These are phyloP conservation scores for Sporopachydermia quercuum DNA, from an alignment of 805 yeast species.

Conservation along the genomic window DNA sequence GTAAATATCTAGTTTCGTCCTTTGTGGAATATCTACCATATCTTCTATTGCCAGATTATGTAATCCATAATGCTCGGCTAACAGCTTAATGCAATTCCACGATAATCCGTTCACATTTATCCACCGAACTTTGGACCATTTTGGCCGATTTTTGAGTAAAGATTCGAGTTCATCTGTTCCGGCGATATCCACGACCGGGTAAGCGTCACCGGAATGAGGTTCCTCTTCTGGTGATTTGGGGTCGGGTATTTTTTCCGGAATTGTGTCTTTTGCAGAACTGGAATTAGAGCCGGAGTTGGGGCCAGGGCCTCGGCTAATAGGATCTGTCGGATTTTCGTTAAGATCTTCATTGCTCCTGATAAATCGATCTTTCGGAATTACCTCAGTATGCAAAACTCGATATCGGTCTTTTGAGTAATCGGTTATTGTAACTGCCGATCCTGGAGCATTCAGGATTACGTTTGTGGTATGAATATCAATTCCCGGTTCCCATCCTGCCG, in stretches of 20 bases:
- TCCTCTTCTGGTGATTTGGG: constrained; percentile 4
- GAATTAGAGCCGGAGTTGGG: not conserved
- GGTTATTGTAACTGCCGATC: constrained; percentile 37
- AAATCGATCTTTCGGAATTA: constrained; percentile 14
- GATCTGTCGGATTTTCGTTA: too few relatives aligned
- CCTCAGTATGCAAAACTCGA: constrained; percentile 28
- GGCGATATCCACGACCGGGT: constrained; percentile 1
- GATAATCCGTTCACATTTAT: constrained; percentile 45
- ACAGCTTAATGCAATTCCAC: constrained; percentile 39
- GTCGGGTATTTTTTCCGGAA: too few relatives aligned
- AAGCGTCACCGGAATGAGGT: too few relatives aligned
- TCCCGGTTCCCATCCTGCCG: constrained; percentile 48
- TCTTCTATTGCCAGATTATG: constrained; percentile 47
- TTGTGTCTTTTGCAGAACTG: not conserved
- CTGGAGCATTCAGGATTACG: constrained; percentile 34
- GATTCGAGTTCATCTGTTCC: constrained; percentile 16
- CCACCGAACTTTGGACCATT: constrained; percentile 40
- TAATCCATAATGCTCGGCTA: constrained; percentile 28
- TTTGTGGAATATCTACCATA: constrained; percentile 46
- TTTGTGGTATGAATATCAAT: constrained; percentile 34
- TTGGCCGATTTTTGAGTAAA: constrained; percentile 23
- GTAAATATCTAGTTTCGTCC: constrained; percentile 43
- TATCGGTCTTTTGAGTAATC: constrained; percentile 33
- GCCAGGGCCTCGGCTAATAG: not conserved
- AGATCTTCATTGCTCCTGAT: constrained; percentile 5